These are phyloP conservation scores for Penicillium riverlandense DNA, from an alignment of 495 filamentous ascomycete species.

Conservation along the genomic window DNA sequence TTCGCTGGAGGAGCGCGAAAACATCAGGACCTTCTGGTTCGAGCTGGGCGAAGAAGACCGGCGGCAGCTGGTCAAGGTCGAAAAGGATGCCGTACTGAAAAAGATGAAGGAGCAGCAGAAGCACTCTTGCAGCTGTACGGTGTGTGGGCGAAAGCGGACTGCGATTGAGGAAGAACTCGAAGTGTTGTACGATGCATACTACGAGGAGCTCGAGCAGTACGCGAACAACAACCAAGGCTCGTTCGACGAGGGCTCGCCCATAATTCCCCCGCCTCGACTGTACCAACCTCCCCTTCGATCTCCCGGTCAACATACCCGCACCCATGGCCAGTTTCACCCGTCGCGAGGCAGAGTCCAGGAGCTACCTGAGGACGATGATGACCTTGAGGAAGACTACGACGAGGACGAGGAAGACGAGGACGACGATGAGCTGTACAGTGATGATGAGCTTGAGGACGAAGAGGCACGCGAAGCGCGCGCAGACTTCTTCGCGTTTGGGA, in stretches of 20 bases:
- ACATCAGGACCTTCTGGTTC: constrained; percentile 98
- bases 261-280: constrained; percentile 57
- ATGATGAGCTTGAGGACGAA: constrained; percentile 47
- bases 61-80: constrained; percentile 89
- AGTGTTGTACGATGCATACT: constrained; percentile 98
- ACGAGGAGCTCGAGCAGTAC: constrained; percentile 95
- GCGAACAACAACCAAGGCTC: constrained; percentile 78
- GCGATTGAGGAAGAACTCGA: constrained; percentile 98
- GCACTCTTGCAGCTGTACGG: constrained; percentile 95
- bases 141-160: constrained; percentile 92
- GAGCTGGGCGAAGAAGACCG: constrained; percentile 92
- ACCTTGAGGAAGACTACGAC: constrained; percentile 46
- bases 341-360: constrained; percentile 51
- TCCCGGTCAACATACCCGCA: constrained; percentile 35
- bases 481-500: constrained; percentile 96
- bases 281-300: constrained; percentile 40
- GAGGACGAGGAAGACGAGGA: constrained; percentile 50
- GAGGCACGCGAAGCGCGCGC: constrained; percentile 45
- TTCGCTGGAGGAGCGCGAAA: constrained; percentile 84
- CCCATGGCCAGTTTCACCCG: constrained; percentile 43
- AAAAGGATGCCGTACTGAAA: constrained; percentile 94
- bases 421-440: constrained; percentile 46
- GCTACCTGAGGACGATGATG: constrained; percentile 60
- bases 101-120: constrained; percentile 99
- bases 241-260: constrained; percentile 48